These are phyloP conservation scores for Fraxinus velutina DNA, from an alignment of 305 asterid genomes.

Conservation along the genomic window DNA sequence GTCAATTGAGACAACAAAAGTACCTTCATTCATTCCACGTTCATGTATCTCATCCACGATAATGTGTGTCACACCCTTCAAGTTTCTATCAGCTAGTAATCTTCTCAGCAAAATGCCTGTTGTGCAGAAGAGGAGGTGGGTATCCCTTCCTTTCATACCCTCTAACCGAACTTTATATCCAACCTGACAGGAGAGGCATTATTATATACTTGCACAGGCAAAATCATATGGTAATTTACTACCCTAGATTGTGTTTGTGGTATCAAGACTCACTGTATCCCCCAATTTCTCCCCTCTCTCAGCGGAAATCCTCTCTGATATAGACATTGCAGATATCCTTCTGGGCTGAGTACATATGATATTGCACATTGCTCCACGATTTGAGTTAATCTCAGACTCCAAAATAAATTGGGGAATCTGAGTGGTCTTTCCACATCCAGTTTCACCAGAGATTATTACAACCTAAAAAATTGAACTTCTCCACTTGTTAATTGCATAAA, in stretches of 20 bases:
- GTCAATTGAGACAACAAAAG: conserved; percentile 16
- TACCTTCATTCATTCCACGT: conserved; percentile 98
- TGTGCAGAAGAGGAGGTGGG: conserved; percentile 96
- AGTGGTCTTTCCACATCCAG: conserved; percentile 98
- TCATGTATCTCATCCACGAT: conserved; percentile 97
- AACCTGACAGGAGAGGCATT: conserved; percentile 45
- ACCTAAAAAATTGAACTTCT: conserved; percentile 44
- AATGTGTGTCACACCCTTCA: conserved; percentile 85
- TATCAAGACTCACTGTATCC: conserved; percentile 64
- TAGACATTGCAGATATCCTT: conserved; percentile 88
- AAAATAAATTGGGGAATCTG: conserved; percentile 90
- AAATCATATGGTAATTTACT: conserved; percentile 8
- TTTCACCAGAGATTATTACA: conserved; percentile 89
- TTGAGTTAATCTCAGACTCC: conserved; percentile 70
- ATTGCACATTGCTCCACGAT: conserved; percentile 73
- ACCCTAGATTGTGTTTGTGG: conserved; percentile 3
- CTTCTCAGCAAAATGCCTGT: conserved; percentile 92
- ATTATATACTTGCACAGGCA: background rate
- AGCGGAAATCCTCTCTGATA: conserved; percentile 85
- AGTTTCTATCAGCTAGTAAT: conserved; percentile 69
- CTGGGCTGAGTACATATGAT: conserved; percentile 93
- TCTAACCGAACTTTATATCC: conserved; percentile 95
- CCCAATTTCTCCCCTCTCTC: conserved; percentile 97
- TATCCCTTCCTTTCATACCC: conserved; percentile 90
- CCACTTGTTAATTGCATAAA: conserved; percentile 19